Evolutionary conservation across 495 filamentous ascomycete species (phyloP), one percentile per base, ranked within the genome.

Genomic region (Aspergillus homomorphus): DNA sequence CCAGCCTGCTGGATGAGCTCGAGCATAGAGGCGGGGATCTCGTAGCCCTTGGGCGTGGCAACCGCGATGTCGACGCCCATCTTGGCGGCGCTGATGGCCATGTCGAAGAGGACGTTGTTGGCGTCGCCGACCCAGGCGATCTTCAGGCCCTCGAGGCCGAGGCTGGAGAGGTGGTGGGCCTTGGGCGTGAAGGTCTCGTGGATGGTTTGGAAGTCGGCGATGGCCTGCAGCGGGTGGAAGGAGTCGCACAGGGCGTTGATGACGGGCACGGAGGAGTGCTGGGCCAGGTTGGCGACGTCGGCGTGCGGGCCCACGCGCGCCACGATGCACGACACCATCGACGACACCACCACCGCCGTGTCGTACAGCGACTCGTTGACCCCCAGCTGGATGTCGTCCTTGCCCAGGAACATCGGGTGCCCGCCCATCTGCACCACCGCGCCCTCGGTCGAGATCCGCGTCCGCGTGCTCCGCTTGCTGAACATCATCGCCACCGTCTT

Each of bases 91-190:
- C 79, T 92, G 56, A 90, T 94, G 9, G 90, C 89, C 38, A 98
- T 78, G 70, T 98, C 94, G 69, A 89, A 96, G 22, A 97, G 83
- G 20, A 98, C 93, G 64, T 98, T 98, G 75, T 97, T 98, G 18
- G 92, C 89, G 66, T 98, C 94, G 45, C 94, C 94, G 21, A 98
- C 79, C 94, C 94, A 98, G 6, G 94, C 92, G 57, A 98, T 83
- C 71, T 93, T 95, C 60, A 94, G 69, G 4, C 89, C 89, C 62
- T 92, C 85, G 6, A 95, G 75, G 2, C 90, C 89, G 22, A 95
- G 77, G 45, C 81, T 78, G 16, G 74, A 70, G 20, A 72, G 53
- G 28, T 66, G 56, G 38, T 75, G 70, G 1, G 77, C 70, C 54
- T 75, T 76, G 6, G 77, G 69, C 1, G 80, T 77, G 66, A 90